Conservation (phyloP, 2,329 filamentous ascomycete species). For the Chaetomiaceae sp. region DNA sequence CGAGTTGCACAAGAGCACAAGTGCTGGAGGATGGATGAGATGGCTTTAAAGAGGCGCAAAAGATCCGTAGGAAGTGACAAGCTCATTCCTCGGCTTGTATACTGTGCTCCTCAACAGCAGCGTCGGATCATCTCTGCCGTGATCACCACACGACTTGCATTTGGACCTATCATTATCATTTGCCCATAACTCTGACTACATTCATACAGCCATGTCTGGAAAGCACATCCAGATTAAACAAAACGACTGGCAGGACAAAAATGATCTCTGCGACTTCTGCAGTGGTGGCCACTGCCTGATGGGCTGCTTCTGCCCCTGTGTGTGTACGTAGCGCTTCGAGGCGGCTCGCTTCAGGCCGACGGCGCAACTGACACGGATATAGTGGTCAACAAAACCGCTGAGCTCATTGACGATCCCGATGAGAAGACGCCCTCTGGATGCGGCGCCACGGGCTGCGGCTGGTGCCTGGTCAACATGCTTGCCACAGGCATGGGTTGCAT, state of each 20-base stretch:
- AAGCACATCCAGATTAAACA: neutral
- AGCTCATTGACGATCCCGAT: conserved; percentile 31
- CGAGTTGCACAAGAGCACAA: neutral
- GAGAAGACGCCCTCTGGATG: conserved; percentile 31
- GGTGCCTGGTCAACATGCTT: conserved; percentile 25
- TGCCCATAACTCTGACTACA: too few relatives aligned
- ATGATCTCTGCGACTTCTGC: conserved; percentile 29
- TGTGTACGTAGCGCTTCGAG: conserved; percentile 28
- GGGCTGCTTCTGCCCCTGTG: conserved; percentile 31
- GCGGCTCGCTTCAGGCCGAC: too few relatives aligned
- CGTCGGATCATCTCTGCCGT: too few relatives aligned
- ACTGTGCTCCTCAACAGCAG: too few relatives aligned
- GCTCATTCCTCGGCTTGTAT: too few relatives aligned
- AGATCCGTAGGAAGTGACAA: too few relatives aligned
- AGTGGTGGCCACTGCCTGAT: conserved; percentile 28
- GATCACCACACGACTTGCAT: too few relatives aligned
- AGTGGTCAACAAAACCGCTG: conserved; percentile 33
- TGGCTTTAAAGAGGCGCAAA: too few relatives aligned
- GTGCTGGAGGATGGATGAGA: too few relatives aligned
- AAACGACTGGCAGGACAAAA: conserved; percentile 26
- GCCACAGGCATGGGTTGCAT: conserved; percentile 31
- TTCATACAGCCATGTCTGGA: neutral
- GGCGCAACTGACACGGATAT: neutral
- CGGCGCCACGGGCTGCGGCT: conserved; percentile 14
- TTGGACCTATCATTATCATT: too few relatives aligned